phyloP scores from a whole-genome alignment of 2,329 filamentous ascomycete species.

The Mycocentrospora acerina region DNA sequence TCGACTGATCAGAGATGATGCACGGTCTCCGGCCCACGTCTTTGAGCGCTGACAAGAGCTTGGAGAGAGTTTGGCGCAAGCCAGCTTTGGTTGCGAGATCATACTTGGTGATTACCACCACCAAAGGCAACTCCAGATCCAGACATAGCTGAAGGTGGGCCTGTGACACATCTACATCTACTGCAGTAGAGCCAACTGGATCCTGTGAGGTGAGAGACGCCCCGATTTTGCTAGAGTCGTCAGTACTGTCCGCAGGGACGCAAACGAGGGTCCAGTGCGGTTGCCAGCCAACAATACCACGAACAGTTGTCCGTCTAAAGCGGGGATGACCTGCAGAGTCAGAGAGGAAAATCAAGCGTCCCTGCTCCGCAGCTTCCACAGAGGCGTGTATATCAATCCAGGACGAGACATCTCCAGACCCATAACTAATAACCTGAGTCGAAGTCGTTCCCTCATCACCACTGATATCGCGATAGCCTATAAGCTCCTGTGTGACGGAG shows the following conservation, averaged over 20 bases:
- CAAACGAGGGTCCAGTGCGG: constrained; percentile 93
- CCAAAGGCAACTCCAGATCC: constrained; percentile 73
- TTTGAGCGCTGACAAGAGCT: constrained; percentile 77
- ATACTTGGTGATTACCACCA: constrained; percentile 86
- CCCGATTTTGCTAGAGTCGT: constrained; percentile 47
- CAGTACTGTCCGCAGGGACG: constrained; percentile 74
- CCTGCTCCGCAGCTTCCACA: constrained; percentile 66
- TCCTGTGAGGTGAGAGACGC: constrained; percentile 56
- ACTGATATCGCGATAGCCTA: constrained; percentile 66
- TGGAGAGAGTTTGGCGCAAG: constrained; percentile 69
- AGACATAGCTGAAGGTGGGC: constrained; percentile 85
- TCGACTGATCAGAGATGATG: constrained; percentile 55
- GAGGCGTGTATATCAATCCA: constrained; percentile 93
- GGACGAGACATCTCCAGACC: constrained; percentile 80
- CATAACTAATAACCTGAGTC: constrained; percentile 73
- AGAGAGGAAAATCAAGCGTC: constrained; percentile 81
- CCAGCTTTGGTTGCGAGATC: constrained; percentile 77
- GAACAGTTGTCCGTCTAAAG: constrained; percentile 83
- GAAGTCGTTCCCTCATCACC: constrained; percentile 12
- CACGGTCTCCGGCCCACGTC: constrained; percentile 70
- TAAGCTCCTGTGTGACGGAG: constrained; percentile 88
- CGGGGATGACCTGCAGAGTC: constrained; percentile 91
- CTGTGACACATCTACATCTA: constrained; percentile 70
- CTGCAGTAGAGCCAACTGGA: constrained; percentile 51
- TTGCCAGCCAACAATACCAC: constrained; percentile 88